Base-by-base conservation (phyloP, 1,139 yeast genomes). In the Diutina sp. region DNA sequence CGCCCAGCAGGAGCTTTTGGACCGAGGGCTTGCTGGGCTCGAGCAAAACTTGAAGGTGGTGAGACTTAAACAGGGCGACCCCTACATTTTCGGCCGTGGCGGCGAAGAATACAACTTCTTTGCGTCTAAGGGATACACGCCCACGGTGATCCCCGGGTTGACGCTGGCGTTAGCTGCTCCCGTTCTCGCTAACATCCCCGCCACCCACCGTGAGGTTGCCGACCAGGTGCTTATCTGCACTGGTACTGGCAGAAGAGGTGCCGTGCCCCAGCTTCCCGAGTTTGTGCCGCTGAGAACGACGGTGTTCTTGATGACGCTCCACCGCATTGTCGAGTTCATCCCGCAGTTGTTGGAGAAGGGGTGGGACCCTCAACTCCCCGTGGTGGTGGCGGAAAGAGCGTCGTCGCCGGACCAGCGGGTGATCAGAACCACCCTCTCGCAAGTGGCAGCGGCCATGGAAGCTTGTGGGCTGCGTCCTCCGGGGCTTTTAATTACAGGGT, bases 1-100 rank as follows among this genome's bases (percentile, higher is more conserved):
- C 55, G 98, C 98, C 0, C 99, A 93, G 69, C 80, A 87, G 61
- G 97, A 93, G 68, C 75, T 93, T 47, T 72, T 90, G 46, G 73
- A 77, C 25, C 70, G 85, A 60, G 98, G 97, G 0, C 71, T 91
- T 28, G 78, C 77, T 47, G 86, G 85, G 0, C 68, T 90, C 46
- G 60, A 73, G 47, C 71, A 77, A 57, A 97, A 97, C 16, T 78
- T 82, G 62, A 82, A 81, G 59, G 97, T 93, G 1, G 95, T 93
- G 3, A 77, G 99, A 58, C 77, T 93, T 61, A 93, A 93, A 67
- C 99, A 93, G 71, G 99, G 99, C 51, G 99, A 93, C 67, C 98
- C 99, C 6, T 93, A 90, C 69, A 88, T 93, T 44, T 93, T 90
- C 67, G 99, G 99, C 4, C 83, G 99, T 61, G 99, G 99, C 47